These are phyloP conservation scores for Paralagenidium karlingii DNA, from an alignment of 352 stramenopile species.

Conservation along the genomic window DNA sequence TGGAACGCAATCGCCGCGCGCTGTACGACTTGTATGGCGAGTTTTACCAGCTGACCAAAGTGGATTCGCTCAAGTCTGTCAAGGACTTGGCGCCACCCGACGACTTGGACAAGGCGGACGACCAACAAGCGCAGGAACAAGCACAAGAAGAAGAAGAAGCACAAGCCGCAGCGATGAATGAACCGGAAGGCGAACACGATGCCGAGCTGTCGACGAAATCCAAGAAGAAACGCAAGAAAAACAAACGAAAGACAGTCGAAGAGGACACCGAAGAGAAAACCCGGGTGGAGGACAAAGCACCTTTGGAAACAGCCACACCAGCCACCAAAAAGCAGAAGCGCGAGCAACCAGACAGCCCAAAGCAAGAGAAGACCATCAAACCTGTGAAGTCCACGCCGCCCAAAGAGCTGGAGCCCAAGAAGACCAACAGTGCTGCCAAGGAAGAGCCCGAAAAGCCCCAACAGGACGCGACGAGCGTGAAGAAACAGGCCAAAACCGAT, in stretches of 20 bases:
- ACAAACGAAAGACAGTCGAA: slow-evolving; percentile 16
- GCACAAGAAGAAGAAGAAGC: slow-evolving; percentile 8
- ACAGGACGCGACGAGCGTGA: neutral
- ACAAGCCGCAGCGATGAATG: slow-evolving; percentile 3
- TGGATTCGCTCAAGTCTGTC: slow-evolving; percentile 57
- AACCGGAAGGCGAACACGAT: neutral
- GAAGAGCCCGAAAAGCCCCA: neutral
- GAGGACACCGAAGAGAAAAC: slow-evolving; percentile 34
- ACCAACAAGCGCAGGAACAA: slow-evolving; percentile 9
- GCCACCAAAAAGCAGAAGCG: too few relatives aligned
- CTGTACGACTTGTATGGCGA: slow-evolving; percentile 73
- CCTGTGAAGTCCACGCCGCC: too few relatives aligned
- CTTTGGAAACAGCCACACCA: too few relatives aligned
- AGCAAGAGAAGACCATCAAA: too few relatives aligned
- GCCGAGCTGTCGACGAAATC: slow-evolving; percentile 1
- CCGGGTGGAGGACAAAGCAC: slow-evolving; percentile 21
- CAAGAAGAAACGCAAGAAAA: slow-evolving; percentile 5
- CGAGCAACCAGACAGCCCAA: too few relatives aligned
- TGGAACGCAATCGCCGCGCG: slow-evolving; percentile 60
- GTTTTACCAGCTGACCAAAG: slow-evolving; percentile 51
- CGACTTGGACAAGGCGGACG: slow-evolving; percentile 5
- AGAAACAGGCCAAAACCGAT: too few relatives aligned
- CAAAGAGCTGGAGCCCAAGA: neutral
- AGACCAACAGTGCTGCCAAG: neutral
- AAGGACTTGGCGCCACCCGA: slow-evolving; percentile 11